Evolutionary conservation across 495 filamentous ascomycete species (phyloP).

Genomic region (Hypoxylon lenormandii): DNA sequence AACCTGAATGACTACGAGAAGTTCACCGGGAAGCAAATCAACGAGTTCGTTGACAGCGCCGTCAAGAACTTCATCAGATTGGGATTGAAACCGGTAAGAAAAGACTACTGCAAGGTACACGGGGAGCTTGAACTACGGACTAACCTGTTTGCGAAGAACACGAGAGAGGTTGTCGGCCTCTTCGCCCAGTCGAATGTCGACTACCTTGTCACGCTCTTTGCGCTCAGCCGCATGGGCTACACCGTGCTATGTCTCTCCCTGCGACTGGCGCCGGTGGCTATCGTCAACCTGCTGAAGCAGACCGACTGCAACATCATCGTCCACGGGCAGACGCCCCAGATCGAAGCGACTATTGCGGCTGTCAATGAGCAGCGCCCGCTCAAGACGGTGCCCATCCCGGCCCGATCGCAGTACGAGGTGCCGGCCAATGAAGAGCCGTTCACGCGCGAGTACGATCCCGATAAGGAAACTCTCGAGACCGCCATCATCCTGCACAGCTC

Average conservation of each 20-base stretch:
- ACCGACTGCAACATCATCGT: constrained; percentile 57
- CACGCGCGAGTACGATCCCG: constrained; percentile 46
- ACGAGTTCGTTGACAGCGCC: constrained; percentile 62
- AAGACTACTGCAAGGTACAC: background rate
- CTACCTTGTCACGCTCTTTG: constrained; percentile 67
- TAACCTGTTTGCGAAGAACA: constrained; percentile 28
- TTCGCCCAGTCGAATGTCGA: constrained; percentile 64
- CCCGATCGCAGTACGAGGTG: constrained; percentile 44
- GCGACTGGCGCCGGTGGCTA: constrained; percentile 62
- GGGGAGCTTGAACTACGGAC: background rate
- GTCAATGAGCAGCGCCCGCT: constrained; percentile 52
- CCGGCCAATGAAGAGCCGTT: constrained; percentile 40
- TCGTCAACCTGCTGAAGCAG: constrained; percentile 61
- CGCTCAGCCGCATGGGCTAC: constrained; percentile 66
- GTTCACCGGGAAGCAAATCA: constrained; percentile 62
- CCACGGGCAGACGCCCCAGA: constrained; percentile 44
- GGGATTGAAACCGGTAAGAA: constrained; percentile 34
- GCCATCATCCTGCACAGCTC: constrained; percentile 66
- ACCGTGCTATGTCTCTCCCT: constrained; percentile 68
- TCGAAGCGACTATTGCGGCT: constrained; percentile 56
- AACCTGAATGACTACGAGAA: constrained; percentile 54
- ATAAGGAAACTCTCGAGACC: constrained; percentile 49
- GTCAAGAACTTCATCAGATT: constrained; percentile 27
- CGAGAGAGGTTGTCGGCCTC: constrained; percentile 58
- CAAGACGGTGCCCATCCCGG: constrained; percentile 42